Conservation (phyloP, 352 stramenopile genomes). For the Pythium myriotylum region DNA sequence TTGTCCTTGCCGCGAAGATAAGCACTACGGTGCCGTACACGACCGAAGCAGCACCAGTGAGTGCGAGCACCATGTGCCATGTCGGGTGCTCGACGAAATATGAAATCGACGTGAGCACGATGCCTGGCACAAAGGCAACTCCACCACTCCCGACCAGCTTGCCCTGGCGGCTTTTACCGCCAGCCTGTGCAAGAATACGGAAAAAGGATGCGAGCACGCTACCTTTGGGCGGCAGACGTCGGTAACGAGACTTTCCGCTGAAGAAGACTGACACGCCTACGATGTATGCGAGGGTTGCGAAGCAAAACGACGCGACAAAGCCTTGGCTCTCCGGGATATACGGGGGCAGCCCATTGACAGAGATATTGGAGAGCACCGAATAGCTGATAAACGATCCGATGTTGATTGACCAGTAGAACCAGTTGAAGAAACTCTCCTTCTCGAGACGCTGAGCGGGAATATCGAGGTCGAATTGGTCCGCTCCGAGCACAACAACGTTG, state of each 20-base stretch:
- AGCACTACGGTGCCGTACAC: constrained; percentile 75
- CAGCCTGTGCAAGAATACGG: constrained; percentile 37
- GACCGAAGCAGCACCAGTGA: constrained; percentile 52
- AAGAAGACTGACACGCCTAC: constrained; percentile 80
- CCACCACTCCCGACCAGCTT: constrained; percentile 79
- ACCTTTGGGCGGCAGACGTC: constrained; percentile 71
- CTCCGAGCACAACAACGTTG: constrained; percentile 46
- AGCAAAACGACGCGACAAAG: constrained; percentile 90
- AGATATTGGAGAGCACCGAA: constrained; percentile 88
- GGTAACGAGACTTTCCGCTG: constrained; percentile 61
- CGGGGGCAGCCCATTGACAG: constrained; percentile 87
- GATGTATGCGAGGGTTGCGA: constrained; percentile 78
- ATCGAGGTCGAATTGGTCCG: constrained; percentile 81
- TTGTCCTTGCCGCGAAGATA: constrained; percentile 60
- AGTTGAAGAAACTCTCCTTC: constrained; percentile 93
- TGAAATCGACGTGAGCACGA: constrained; percentile 75
- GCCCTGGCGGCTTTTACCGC: constrained; percentile 33
- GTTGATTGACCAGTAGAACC: constrained; percentile 95
- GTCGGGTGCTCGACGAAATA: constrained; percentile 73
- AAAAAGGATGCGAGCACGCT: constrained; percentile 69
- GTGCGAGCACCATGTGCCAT: constrained; percentile 62
- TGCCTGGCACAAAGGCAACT: constrained; percentile 68
- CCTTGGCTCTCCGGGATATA: constrained; percentile 84
- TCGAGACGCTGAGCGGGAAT: constrained; percentile 66
- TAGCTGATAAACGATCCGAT: constrained; percentile 91